Base-by-base conservation (phyloP, 1,284 basidiomycete species). In the Chondrostereum purpureum region DNA sequence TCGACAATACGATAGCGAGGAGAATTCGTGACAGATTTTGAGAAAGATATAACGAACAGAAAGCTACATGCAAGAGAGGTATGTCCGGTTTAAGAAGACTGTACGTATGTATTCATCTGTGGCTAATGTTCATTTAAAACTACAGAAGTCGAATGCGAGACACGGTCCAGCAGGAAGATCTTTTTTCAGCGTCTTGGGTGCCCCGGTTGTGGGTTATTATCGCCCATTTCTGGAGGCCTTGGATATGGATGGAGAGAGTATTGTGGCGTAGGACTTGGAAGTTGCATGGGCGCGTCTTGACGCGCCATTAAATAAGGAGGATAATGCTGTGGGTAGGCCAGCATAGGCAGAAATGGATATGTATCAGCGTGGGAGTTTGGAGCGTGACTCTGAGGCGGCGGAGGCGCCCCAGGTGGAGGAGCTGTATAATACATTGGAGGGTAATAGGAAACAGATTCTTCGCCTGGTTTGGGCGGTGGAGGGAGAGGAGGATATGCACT, bases 381-480 rank as follows among this genome's bases (percentile, higher is more conserved):
- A 77, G 43, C 64, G 65, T 19, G 77, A 12, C 53, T 59, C 50
- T 68, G 68, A 51, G 68, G 57, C 50, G 63, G 48, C 55, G 70
- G 54, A 56, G 72, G 50, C 61, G 71, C 46, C 66, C 59, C 21
- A 66, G 70, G 11, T 70, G 62, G 47, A 75, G 61, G 56, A 70
- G 67, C 58, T 70, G 73, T 48, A 37, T 10, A 8, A 16, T 37
- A 37, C 36, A 17, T 16, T 10, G 66, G 72, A 43, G 72, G 73
- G 53, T 72, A 73, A 54, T 69, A 76, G 40, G 70, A 59, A 21
- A 72, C 65, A 36, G 61, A 55, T n/a, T 58, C 62, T 53, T 77
- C 77, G 44, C 73, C 70, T 18, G 73, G 73, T 60, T 78, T 81
- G 46, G 68, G 63, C 43, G 68, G 60, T 17, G 68, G 60, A 20